Conservation (phyloP, 1,139 yeast genomes). For the Candida buenavistaensis region DNA sequence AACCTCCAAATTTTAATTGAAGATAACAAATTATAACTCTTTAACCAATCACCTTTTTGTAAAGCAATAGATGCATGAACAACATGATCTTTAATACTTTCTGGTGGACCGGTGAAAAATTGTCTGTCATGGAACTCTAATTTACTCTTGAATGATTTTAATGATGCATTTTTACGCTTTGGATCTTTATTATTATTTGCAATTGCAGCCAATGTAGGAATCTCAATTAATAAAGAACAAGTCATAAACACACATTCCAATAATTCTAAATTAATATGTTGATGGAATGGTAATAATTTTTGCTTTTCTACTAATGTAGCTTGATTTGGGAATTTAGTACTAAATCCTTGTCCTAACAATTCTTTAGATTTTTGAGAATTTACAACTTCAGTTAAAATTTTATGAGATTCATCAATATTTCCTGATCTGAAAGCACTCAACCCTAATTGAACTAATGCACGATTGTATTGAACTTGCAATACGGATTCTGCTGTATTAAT, state of each 20-base stretch:
- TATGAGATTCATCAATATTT: conserved; percentile 82
- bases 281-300: conserved; percentile 93
- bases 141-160: conserved; percentile 88
- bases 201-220: conserved; percentile 68
- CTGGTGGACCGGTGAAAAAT: conserved; percentile 97
- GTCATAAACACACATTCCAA: conserved; percentile 94
- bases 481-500: conserved; percentile 84
- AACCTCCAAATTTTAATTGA: conserved; percentile 88
- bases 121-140: conserved; percentile 94
- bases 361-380: conserved; percentile 88
- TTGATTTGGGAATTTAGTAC: conserved; percentile 62
- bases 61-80: conserved; percentile 91
- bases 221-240: conserved; percentile 84
- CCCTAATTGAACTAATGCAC: conserved; percentile 95
- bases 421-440: conserved; percentile 94
- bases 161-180: conserved; percentile 59
- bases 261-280: conserved; percentile 94
- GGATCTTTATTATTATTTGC: conserved; percentile 45
- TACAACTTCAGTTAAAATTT: conserved; percentile 83
- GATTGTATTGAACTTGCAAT: conserved; percentile 88
- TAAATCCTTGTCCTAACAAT: conserved; percentile 89
- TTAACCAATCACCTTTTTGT: conserved; percentile 87
- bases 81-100: conserved; percentile 90
- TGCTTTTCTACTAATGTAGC: conserved; percentile 67
- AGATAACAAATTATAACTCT: conserved; percentile 68